A percentile compares a stretch with the other conserved stretches of the same genome.
These are phyloP conservation scores for Endothia cerciana DNA, from an alignment of 2,329 filamentous ascomycete species.

Conservation along the genomic window DNA sequence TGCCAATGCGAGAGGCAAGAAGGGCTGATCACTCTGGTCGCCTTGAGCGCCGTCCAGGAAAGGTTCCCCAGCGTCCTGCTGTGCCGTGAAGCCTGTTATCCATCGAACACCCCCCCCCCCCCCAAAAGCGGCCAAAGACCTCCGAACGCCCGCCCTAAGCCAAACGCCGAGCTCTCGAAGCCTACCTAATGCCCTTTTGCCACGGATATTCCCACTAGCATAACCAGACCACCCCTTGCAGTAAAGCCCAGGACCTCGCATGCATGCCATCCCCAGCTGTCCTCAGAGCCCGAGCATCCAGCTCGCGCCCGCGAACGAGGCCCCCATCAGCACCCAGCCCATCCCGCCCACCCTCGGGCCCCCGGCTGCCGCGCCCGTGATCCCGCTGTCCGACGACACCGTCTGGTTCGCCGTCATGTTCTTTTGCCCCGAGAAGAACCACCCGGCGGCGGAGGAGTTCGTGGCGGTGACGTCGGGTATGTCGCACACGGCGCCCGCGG, in stretches of 20 bases:
- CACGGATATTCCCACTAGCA: background rate
- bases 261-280: too few relatives aligned
- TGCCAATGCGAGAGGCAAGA: background rate
- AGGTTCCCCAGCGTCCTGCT: background rate
- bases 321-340: constrained; percentile 5
- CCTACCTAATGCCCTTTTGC: background rate
- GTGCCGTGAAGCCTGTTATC: background rate
- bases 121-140: background rate
- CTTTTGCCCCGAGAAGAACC: constrained; percentile 53
- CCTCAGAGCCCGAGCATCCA: constrained; percentile 12
- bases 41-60: background rate
- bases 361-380: constrained; percentile 11
- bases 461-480: constrained; percentile 52
- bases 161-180: background rate
- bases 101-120: too few relatives aligned
- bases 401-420: constrained; percentile 56
- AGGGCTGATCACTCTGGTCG: background rate
- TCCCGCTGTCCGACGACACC: constrained; percentile 34
- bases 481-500: constrained; percentile 47
- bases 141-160: background rate
- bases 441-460: constrained; percentile 40
- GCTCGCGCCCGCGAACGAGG: constrained; percentile 9
- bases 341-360: constrained; percentile 5
- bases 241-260: background rate
- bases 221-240: background rate